A percentile compares a stretch with the other conserved stretches of the same genome.
phyloP scores from a whole-genome alignment of 1,284 basidiomycete genomes.

The Meira miltonrushii region DNA sequence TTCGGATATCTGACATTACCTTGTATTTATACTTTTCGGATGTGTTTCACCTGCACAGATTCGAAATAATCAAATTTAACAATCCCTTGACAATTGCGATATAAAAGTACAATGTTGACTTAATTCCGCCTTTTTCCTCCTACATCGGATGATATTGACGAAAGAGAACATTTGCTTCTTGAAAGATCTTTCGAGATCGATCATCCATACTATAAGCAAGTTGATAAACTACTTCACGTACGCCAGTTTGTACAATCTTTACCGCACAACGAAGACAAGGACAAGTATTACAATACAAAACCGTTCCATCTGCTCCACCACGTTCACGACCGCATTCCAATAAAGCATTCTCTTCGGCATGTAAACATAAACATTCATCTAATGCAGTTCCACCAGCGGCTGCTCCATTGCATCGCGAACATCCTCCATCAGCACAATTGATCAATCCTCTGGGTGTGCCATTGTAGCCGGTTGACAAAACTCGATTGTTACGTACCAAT shows the following conservation, averaged over 20 bases:
- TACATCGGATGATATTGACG: constrained; percentile 26
- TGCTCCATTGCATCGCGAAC: constrained; percentile 41
- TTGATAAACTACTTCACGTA: constrained; percentile 90
- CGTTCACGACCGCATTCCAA: constrained; percentile 75
- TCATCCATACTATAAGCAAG: constrained; percentile 69
- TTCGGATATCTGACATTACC: too few species aligned
- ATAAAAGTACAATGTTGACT: too few species aligned
- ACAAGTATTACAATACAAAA: constrained; percentile 83
- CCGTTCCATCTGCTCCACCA: constrained; percentile 60
- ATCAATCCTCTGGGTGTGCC: constrained; percentile 83
- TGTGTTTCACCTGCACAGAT: too few species aligned
- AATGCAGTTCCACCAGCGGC: not conserved
- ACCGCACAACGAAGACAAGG: constrained; percentile 92
- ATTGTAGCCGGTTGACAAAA: constrained; percentile 97
- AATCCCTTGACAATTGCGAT: too few species aligned
- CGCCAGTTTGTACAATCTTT: constrained; percentile 93
- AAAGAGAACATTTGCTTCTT: constrained; percentile 53
- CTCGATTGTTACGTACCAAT: constrained; percentile 72
- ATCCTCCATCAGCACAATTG: constrained; percentile 53
- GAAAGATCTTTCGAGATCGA: constrained; percentile 50
- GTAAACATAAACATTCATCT: constrained; percentile 65
- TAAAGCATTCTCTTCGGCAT: constrained; percentile 96
- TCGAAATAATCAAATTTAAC: too few species aligned
- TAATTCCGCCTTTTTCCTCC: too few species aligned
- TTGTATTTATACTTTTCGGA: too few species aligned